A percentile compares a stretch with the other conserved stretches of the same genome.
Evolutionary conservation across 306 rosid species (phyloP).

Genomic region (Benincasa hispida): DNA sequence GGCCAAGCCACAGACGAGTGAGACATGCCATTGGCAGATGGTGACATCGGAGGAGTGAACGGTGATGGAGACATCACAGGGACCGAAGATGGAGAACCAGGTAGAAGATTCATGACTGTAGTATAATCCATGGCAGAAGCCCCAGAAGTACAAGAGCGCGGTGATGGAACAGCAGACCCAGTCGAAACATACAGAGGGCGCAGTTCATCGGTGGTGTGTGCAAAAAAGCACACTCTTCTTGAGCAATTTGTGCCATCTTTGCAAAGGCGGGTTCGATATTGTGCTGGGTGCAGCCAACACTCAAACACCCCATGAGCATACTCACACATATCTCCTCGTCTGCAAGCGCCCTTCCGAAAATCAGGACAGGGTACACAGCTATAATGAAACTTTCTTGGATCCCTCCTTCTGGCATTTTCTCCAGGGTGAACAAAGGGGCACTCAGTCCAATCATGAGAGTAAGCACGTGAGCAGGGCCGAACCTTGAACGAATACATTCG

Average conservation of each 20-base stretch:
- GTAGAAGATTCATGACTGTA: conserved; percentile 80
- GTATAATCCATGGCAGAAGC: conserved; percentile 74
- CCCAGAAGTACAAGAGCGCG: conserved; percentile 65
- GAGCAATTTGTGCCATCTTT: conserved; percentile 76
- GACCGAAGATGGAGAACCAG: conserved; percentile 80
- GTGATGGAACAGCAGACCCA: conserved; percentile 90
- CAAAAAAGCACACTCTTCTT: conserved; percentile 89
- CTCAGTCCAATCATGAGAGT: conserved; percentile 97
- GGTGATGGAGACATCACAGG: conserved; percentile 80
- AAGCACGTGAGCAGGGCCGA: conserved; percentile 89
- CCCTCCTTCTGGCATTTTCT: conserved; percentile 95
- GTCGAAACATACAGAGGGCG: conserved; percentile 82
- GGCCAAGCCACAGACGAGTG: conserved; percentile 67
- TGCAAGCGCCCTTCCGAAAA: conserved; percentile 86
- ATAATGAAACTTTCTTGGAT: conserved; percentile 85
- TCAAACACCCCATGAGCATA: conserved; percentile 94
- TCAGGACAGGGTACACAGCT: conserved; percentile 97
- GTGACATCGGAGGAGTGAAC: conserved; percentile 86
- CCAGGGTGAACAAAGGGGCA: conserved; percentile 98
- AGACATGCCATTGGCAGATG: conserved; percentile 72
- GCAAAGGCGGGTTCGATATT: conserved; percentile 83
- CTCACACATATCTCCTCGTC: conserved; percentile 94
- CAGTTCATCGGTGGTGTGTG: conserved; percentile 79
- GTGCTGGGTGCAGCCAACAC: conserved; percentile 98
- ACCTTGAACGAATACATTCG: conserved; percentile 94